Conservation (phyloP, 1,284 basidiomycete species). For the Coniophora puteana region DNA sequence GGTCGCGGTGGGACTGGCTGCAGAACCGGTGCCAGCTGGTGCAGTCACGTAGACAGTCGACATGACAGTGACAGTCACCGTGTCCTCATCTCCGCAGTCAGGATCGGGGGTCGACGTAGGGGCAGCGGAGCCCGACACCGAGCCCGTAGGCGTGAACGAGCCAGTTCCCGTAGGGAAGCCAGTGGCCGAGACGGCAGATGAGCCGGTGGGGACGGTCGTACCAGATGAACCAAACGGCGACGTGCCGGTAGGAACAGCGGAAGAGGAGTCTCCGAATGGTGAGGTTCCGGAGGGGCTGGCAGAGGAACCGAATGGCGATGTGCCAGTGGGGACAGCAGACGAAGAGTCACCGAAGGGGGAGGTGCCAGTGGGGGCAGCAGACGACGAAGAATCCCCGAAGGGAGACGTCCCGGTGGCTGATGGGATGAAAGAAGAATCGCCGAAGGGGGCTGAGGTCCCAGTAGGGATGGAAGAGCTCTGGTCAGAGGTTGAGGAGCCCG, state of each 20-base stretch:
- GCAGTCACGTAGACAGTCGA: conserved; percentile 8
- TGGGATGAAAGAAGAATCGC: background rate
- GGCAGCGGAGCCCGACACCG: too few species aligned
- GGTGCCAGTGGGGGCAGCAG: conserved; percentile 1
- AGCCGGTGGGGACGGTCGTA: background rate
- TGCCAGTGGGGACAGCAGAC: conserved; percentile 1
- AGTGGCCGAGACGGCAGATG: too few species aligned
- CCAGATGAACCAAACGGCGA: too few species aligned
- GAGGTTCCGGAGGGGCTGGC: background rate
- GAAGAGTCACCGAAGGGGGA: background rate
- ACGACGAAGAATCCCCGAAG: background rate
- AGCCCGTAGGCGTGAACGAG: too few species aligned
- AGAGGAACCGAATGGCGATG: conserved; percentile 1
- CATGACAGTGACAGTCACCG: conserved; percentile 7
- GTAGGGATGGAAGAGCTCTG: too few species aligned
- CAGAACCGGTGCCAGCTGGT: conserved; percentile 1
- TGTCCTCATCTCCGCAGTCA: background rate
- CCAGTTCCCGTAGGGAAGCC: too few species aligned
- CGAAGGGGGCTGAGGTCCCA: too few species aligned
- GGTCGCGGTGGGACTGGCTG: background rate
- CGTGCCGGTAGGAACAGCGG: too few species aligned
- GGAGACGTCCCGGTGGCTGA: background rate
- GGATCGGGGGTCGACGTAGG: too few species aligned
- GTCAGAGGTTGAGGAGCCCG: too few species aligned
- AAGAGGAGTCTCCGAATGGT: too few species aligned